These are phyloP conservation scores for Jatropha podagrica DNA, from an alignment of 441 rosid species.

Conservation along the genomic window DNA sequence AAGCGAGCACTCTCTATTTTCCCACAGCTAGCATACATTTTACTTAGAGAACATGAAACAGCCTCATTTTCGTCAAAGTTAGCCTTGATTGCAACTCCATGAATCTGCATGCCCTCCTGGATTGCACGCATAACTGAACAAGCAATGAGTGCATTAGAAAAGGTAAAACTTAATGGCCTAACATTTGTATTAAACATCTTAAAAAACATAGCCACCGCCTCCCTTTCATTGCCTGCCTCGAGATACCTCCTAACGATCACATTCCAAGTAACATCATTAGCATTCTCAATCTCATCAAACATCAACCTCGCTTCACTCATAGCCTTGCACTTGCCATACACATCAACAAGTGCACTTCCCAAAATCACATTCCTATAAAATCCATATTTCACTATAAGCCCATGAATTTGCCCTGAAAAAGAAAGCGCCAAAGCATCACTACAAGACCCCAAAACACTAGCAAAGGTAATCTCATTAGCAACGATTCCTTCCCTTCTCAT, in stretches of 20 bases:
- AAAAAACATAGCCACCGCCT: constrained; percentile 62
- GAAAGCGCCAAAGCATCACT: constrained; percentile 44
- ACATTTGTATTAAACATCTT: constrained; percentile 46
- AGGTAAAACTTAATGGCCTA: constrained; percentile 63
- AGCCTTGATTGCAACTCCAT: constrained; percentile 51
- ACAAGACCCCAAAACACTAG: constrained; percentile 56
- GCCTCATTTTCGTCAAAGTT: constrained; percentile 45
- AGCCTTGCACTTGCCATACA: constrained; percentile 67
- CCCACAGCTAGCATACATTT: constrained; percentile 69
- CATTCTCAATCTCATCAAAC: constrained; percentile 66
- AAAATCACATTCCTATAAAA: constrained; percentile 60
- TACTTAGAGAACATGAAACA: constrained; percentile 63
- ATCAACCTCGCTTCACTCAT: constrained; percentile 67
- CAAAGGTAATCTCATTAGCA: constrained; percentile 58
- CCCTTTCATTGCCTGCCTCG: constrained; percentile 56
- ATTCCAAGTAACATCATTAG: constrained; percentile 81
- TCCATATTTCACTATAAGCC: constrained; percentile 54
- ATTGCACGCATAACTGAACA: constrained; percentile 56
- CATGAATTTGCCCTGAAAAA: constrained; percentile 60
- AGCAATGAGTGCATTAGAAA: constrained; percentile 67
- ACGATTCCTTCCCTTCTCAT: constrained; percentile 53
- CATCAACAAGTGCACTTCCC: constrained; percentile 73
- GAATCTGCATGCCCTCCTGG: constrained; percentile 72
- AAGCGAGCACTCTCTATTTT: constrained; percentile 54
- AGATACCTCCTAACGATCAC: constrained; percentile 80